Percentiles rank a stretch among this genome's conserved stretches.
Evolutionary conservation across 805 yeast genomes (phyloP).

Genomic region (Saccharomycopsis sp.): DNA sequence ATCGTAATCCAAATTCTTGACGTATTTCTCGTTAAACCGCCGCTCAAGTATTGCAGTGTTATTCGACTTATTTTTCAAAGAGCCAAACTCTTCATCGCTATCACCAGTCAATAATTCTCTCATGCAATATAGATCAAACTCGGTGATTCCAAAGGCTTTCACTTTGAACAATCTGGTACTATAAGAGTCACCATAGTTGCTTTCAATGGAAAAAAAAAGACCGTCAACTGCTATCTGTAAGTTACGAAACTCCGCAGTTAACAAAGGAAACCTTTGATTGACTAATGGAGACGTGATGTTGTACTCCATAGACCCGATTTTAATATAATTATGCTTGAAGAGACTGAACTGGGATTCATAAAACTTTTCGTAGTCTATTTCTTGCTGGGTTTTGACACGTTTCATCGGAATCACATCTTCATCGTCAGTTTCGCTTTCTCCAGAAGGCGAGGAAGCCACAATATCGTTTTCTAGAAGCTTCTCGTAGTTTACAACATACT

Average conservation of each 20-base stretch:
- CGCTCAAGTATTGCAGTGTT: conserved; percentile 5
- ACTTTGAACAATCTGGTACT: conserved; percentile 19
- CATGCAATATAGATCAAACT: conserved; percentile 21
- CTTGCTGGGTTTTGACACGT: conserved; percentile 14
- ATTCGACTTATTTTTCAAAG: neutral
- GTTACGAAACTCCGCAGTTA: conserved; percentile 12
- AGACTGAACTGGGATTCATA: conserved; percentile 18
- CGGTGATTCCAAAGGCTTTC: conserved; percentile 17
- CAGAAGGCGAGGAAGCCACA: neutral
- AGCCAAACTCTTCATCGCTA: neutral
- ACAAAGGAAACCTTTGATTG: conserved; percentile 11
- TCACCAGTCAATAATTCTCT: conserved; percentile 11
- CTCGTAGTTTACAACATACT: conserved; percentile 15
- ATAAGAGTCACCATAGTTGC: conserved; percentile 20
- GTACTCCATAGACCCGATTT: conserved; percentile 19
- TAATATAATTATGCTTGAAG: conserved; percentile 12
- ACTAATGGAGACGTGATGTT: conserved; percentile 5
- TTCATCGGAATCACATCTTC: conserved; percentile 15
- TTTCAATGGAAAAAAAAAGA: conserved; percentile 20
- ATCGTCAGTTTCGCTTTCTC: conserved; percentile 2
- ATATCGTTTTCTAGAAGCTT: conserved; percentile 10
- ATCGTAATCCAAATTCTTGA: conserved; percentile 6
- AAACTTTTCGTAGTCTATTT: conserved; percentile 16
- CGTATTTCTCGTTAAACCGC: conserved; percentile 14
- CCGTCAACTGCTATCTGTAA: conserved; percentile 10